These are phyloP conservation scores for Quercus bicolor DNA, from an alignment of 306 rosid species.

Conservation along the genomic window DNA sequence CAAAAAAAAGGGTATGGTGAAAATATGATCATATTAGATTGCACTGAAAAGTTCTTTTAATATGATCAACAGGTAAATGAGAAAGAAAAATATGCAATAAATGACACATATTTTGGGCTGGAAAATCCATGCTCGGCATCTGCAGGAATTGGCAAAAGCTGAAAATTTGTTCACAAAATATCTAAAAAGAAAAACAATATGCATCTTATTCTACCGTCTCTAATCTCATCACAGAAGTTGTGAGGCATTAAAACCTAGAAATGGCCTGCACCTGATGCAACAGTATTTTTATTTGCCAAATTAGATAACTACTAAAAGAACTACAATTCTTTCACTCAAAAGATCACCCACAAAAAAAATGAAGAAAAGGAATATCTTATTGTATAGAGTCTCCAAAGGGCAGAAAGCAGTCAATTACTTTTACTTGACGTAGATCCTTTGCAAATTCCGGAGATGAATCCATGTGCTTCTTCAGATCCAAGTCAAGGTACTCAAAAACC, in stretches of 20 bases:
- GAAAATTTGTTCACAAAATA: not conserved
- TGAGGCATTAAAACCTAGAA: not conserved
- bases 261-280: not conserved
- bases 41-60: not conserved
- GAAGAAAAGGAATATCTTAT: not conserved
- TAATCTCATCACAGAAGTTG: not conserved
- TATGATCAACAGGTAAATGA: not conserved
- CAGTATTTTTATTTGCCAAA: not conserved
- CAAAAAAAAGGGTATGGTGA: not conserved
- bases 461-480: conserved; percentile 98
- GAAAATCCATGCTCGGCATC: not conserved
- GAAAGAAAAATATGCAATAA: not conserved
- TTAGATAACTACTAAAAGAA: not conserved
- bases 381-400: not conserved
- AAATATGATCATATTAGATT: not conserved
- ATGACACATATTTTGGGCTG: not conserved
- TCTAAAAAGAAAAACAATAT: not conserved
- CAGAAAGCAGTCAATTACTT: conserved; percentile 44
- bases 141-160: not conserved
- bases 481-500: conserved; percentile 94
- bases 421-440: conserved; percentile 80
- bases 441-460: conserved; percentile 91
- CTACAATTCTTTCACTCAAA: not conserved
- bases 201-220: not conserved
- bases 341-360: conserved; percentile 1